Conservation (phyloP, 768 basidiomycete species). For the Lentinus brumalis region DNA sequence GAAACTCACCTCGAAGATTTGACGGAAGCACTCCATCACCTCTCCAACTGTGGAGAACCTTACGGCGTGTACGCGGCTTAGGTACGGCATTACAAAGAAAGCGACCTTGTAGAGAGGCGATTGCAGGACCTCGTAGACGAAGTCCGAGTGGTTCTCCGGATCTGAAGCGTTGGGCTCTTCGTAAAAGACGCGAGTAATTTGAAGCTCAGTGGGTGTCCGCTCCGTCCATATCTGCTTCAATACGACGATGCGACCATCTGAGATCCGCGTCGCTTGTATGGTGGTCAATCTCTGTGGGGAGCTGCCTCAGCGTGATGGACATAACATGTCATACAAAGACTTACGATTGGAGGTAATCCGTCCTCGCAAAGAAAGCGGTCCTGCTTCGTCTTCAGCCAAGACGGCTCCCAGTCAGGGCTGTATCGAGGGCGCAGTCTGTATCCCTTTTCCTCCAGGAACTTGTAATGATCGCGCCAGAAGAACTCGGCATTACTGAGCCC, state of each 20-base stretch:
- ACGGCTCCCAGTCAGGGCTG: no score
- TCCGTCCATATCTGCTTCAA: slow-evolving; percentile 19
- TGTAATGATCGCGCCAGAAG: no score
- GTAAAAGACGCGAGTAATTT: slow-evolving; percentile 12
- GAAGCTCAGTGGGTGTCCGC: slow-evolving; percentile 21
- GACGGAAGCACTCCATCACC: slow-evolving; percentile 34
- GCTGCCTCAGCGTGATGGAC: no score
- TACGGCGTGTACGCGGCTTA: slow-evolving; percentile 30
- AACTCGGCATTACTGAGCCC: no score
- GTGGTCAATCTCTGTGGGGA: background rate
- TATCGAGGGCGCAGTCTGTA: no score
- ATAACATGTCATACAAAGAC: no score
- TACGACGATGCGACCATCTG: slow-evolving; percentile 19
- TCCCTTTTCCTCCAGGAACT: no score
- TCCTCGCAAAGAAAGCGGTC: background rate
- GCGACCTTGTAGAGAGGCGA: slow-evolving; percentile 8
- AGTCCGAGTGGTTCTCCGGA: slow-evolving; percentile 28
- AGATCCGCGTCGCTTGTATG: slow-evolving; percentile 25
- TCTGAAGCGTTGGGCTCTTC: background rate
- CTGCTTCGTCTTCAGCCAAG: no score
- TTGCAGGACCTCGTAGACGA: slow-evolving; percentile 24
- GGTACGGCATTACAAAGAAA: slow-evolving; percentile 35
- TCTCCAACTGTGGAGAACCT: slow-evolving; percentile 39
- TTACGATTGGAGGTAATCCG: background rate
- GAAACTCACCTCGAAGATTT: slow-evolving; percentile 33